Conservation (phyloP, 225 moss, liverwort and hornwort species). For the Antitrichia curtipendula region DNA sequence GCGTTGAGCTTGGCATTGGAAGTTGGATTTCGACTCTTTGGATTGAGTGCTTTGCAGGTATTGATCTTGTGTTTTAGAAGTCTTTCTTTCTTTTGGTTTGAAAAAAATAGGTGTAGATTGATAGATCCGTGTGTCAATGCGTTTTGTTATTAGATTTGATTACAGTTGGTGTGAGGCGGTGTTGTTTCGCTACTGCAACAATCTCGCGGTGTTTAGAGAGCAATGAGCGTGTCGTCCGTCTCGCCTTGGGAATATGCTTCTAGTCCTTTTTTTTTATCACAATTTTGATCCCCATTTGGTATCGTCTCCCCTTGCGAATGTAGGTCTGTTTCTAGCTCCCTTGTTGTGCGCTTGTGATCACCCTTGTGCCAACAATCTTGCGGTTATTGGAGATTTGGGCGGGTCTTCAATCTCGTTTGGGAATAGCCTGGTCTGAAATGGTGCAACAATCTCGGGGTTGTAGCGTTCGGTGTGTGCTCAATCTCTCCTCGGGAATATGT, state of each 20-base stretch:
- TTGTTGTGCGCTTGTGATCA: not conserved
- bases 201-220: not conserved
- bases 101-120: not conserved
- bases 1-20: not conserved
- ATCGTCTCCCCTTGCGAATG: not conserved
- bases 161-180: not conserved
- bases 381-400: not conserved
- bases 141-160: not conserved
- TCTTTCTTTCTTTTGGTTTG: not conserved
- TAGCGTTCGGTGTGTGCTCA: not conserved
- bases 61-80: not conserved
- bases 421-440: not conserved
- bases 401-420: not conserved
- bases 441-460: not conserved
- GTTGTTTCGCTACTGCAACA: not conserved
- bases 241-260: not conserved
- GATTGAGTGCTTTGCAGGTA: constrained; percentile 1
- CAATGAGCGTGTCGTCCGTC: not conserved
- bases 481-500: not conserved
- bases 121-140: not conserved
- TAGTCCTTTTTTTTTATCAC: not conserved
- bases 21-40: not conserved
- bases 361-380: not conserved
- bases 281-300: not conserved
- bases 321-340: not conserved